Percentiles rank a stretch among this genome's conserved stretches.
Evolutionary conservation across 768 basidiomycete genomes (phyloP).

Genomic region (Tulasnella sp.): DNA sequence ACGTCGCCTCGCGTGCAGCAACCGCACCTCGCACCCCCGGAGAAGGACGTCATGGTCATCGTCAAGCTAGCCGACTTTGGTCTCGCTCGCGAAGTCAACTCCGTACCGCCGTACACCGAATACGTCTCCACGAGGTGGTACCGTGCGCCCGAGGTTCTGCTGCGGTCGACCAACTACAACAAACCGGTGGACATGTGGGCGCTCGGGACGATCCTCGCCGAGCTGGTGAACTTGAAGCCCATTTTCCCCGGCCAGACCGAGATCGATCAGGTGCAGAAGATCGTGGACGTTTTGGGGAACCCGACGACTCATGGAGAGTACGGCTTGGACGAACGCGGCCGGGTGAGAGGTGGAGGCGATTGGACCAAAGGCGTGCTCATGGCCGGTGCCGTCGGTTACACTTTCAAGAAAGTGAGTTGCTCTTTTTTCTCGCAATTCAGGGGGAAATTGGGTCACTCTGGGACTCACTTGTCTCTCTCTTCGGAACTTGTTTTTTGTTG

Average conservation of each 20-base stretch:
- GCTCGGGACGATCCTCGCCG: constrained; percentile 94
- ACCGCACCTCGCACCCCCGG: constrained; percentile 46
- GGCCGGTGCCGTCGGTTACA: constrained; percentile 75
- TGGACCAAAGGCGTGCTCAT: constrained; percentile 82
- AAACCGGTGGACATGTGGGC: constrained; percentile 99
- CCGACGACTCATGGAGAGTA: constrained; percentile 50
- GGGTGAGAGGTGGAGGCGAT: constrained; percentile 68
- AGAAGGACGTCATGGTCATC: constrained; percentile 91
- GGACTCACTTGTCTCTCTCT: no score
- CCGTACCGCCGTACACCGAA: constrained; percentile 91
- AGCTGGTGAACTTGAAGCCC: constrained; percentile 87
- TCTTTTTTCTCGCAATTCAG: no score
- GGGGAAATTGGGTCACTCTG: no score
- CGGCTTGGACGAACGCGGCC: constrained; percentile 58
- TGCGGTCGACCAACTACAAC: constrained; percentile 86
- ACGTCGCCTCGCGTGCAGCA: constrained; percentile 49
- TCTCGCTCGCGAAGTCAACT: constrained; percentile 79
- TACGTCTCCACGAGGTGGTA: constrained; percentile 99
- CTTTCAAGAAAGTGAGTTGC: constrained; percentile 71
- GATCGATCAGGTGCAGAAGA: constrained; percentile 81
- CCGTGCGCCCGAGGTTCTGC: constrained; percentile 91
- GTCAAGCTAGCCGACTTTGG: constrained; percentile 99
- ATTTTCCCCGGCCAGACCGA: constrained; percentile 91
- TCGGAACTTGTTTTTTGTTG: background rate
- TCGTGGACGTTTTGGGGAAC: constrained; percentile 89